Evolutionary conservation across 768 basidiomycete species (phyloP).

Genomic region (Strobilomyces dryophilus): DNA sequence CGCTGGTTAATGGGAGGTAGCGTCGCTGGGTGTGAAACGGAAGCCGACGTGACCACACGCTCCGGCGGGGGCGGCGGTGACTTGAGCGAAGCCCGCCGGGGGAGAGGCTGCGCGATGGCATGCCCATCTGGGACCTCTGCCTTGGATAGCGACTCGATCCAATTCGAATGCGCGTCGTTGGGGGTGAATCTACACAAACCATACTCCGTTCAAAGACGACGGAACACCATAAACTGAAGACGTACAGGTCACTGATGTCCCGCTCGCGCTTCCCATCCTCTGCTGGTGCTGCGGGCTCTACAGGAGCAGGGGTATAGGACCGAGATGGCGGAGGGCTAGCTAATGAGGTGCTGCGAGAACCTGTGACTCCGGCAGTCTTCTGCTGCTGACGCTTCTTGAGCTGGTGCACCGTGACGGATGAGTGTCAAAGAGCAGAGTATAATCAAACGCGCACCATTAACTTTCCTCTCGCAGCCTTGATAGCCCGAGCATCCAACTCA

Average conservation of each 20-base stretch:
- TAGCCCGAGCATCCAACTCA: slow-evolving; percentile 65
- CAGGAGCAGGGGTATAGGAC: slow-evolving; percentile 50
- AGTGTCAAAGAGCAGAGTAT: background rate
- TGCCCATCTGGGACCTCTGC: slow-evolving; percentile 29
- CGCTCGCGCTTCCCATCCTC: slow-evolving; percentile 42
- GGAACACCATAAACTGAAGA: slow-evolving; percentile 10
- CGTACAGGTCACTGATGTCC: slow-evolving; percentile 66
- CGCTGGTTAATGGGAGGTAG: background rate
- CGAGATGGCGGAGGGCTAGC: slow-evolving; percentile 45
- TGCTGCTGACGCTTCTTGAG: slow-evolving; percentile 80
- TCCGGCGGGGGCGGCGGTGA: slow-evolving; percentile 16
- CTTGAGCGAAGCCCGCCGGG: slow-evolving; percentile 11
- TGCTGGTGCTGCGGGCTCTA: slow-evolving; percentile 31
- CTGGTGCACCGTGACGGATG: slow-evolving; percentile 38
- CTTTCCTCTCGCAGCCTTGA: slow-evolving; percentile 79
- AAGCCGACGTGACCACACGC: slow-evolving; percentile 6
- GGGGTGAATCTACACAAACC: slow-evolving; percentile 40
- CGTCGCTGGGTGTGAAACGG: background rate
- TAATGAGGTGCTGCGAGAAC: slow-evolving; percentile 29
- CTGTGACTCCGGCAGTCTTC: slow-evolving; percentile 43
- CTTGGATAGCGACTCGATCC: slow-evolving; percentile 59
- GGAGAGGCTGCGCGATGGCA: slow-evolving; percentile 32
- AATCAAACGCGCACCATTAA: slow-evolving; percentile 55
- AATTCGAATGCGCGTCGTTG: slow-evolving; percentile 43
- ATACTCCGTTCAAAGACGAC: slow-evolving; percentile 4